Evolutionary conservation across 495 filamentous ascomycete genomes (phyloP).

Genomic region (Aspergillus haitiensis): DNA sequence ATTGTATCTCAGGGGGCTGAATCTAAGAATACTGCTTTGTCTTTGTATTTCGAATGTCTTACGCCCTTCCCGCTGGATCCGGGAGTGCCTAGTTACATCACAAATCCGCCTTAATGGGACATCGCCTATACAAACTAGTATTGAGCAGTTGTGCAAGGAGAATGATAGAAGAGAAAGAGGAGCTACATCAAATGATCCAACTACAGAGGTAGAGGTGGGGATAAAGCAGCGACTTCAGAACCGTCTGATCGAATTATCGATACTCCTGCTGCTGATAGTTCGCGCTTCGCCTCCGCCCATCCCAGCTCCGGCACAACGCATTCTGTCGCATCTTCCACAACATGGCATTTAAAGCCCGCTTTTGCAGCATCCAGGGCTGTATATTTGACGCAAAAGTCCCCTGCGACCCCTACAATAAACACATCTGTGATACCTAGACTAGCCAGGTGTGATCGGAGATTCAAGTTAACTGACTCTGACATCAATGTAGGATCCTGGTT

Average conservation of each 20-base stretch:
- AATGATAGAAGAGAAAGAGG: neutral
- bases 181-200: neutral
- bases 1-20: neutral
- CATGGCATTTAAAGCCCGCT: conserved; percentile 73
- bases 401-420: conserved; percentile 81
- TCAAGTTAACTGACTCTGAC: conserved; percentile 52
- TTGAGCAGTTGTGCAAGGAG: neutral
- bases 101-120: no score
- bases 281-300: conserved; percentile 58
- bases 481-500: conserved; percentile 46
- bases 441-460: conserved; percentile 57
- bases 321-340: conserved; percentile 76
- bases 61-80: neutral
- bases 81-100: no score
- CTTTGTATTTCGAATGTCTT: neutral
- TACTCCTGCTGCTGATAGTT: conserved; percentile 57
- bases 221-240: conserved; percentile 46
- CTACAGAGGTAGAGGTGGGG: neutral
- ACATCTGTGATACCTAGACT: conserved; percentile 67
- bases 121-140: conserved; percentile 2
- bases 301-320: conserved; percentile 58
- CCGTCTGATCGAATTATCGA: conserved; percentile 51
- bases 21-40: neutral
- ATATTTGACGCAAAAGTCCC: conserved; percentile 83
- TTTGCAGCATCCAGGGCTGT: conserved; percentile 75